Base-by-base conservation (phyloP, 1,284 basidiomycete species). In the Mycena citricolor region DNA sequence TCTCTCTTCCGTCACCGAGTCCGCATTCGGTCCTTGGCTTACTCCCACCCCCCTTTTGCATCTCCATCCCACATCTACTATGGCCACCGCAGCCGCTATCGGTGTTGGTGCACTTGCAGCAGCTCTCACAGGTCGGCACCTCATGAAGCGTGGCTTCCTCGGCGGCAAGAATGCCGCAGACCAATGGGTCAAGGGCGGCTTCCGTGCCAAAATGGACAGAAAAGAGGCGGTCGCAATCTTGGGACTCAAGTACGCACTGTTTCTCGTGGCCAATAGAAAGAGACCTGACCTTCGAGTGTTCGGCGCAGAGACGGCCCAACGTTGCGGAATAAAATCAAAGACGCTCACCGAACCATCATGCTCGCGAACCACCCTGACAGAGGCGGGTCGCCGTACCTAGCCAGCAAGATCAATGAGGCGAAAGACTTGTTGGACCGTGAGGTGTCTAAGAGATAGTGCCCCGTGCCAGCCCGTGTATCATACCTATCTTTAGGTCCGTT, bases 331-430 rank as follows among this genome's bases (percentile, higher is more conserved):
- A 81, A 76, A 61, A 65, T 94, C 51, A 94, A 95, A 69, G 92
- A 94, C 58, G 90, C 92, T 0, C 93, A 95, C 65, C 80, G 93
- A 40, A 80, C 84, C 32, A 88, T 97, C 56, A 97, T 95, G 92
- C 76, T 95, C 35, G 86, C 90, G 19, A 98, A 97, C 67, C 94
- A 97, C 68, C 95, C 95, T 13, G 94, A 98, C 71, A 77, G 94
- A 52, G 94, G 94, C 31, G 95, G 95, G 23, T 89, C 91, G 10
- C 95, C 95, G 1, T 97, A 95, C 66, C 70, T 99, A 29, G 95
- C 95, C n/a, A 94, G 92, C 61, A 98, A 97, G 75, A 92, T 95
- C 46, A 97, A 95, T 65, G 93, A 97, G 61, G 93, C 92, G 0
- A 92, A 90, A 61, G 88, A 91, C 55, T 55, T 92, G 45, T 64